phyloP scores from a whole-genome alignment of 768 basidiomycete species.

The Amanita brunnescens region DNA sequence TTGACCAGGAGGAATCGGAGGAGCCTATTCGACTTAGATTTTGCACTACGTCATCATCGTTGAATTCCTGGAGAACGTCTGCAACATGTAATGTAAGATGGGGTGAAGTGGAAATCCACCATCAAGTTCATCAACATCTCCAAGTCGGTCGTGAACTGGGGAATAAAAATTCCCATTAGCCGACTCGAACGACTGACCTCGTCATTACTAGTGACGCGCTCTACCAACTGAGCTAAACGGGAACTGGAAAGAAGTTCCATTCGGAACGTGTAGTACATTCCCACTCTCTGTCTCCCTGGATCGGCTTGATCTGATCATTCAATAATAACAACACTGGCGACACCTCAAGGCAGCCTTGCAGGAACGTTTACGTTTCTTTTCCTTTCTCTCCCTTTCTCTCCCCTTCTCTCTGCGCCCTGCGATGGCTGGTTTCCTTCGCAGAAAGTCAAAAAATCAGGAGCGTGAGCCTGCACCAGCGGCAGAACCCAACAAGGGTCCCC shows the following conservation, averaged over 20 bases:
- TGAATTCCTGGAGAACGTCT: conserved; percentile 44
- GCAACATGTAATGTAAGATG: background rate
- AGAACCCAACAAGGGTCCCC: conserved; percentile 4
- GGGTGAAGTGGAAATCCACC: conserved; percentile 22
- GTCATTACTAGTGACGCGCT: conserved; percentile 68
- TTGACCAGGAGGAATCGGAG: no score
- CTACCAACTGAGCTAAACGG: conserved; percentile 25
- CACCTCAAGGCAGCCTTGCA: conserved; percentile 4
- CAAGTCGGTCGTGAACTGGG: no score
- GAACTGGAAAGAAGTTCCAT: background rate
- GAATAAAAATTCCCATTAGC: conserved; percentile 23
- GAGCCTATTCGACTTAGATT: background rate
- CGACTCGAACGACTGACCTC: conserved; percentile 62
- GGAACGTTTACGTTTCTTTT: background rate
- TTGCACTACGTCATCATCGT: conserved; percentile 8
- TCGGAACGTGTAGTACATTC: no score
- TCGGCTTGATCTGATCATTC: no score
- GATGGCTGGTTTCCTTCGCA: conserved; percentile 54
- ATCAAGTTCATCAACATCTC: conserved; percentile 67
- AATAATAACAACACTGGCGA: background rate
- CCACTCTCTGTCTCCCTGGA: no score
- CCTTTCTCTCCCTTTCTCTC: background rate
- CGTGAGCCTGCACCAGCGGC: conserved; percentile 10
- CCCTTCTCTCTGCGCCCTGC: conserved; percentile 7
- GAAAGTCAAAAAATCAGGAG: conserved; percentile 31